Conservation (phyloP, 1,284 basidiomycete genomes). For the Puccinia coronata region DNA sequence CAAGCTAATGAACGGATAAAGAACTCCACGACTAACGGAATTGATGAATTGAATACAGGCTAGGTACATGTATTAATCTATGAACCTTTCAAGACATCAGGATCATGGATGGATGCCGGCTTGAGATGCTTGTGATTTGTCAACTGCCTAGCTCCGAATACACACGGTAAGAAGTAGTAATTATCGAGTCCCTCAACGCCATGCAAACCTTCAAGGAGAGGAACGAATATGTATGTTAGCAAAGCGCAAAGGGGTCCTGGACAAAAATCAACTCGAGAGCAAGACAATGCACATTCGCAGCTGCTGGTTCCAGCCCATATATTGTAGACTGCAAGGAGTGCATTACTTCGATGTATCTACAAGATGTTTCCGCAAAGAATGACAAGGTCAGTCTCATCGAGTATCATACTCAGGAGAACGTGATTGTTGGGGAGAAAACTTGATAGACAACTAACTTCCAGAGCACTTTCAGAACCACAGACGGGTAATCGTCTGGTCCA, state of each 20-base stretch:
- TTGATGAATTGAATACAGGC: constrained; percentile 97
- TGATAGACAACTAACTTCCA: constrained; percentile 69
- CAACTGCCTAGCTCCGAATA: constrained; percentile 83
- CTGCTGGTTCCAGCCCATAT: constrained; percentile 97
- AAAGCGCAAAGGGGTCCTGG: neutral
- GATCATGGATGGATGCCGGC: constrained; percentile 88
- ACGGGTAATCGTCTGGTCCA: constrained; percentile 69
- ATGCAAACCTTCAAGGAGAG: constrained; percentile 66
- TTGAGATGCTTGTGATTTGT: constrained; percentile 85
- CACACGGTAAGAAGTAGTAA: constrained; percentile 93
- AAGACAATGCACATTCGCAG: constrained; percentile 61
- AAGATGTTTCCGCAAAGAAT: neutral
- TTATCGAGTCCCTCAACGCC: constrained; percentile 99
- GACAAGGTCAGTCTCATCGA: neutral
- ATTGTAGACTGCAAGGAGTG: constrained; percentile 83
- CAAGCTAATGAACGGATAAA: neutral
- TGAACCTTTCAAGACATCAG: constrained; percentile 91
- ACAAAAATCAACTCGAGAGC: neutral
- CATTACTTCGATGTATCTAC: constrained; percentile 84
- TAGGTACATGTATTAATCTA: constrained; percentile 93
- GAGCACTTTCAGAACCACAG: constrained; percentile 81
- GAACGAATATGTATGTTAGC: neutral
- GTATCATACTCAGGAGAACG: constrained; percentile 32
- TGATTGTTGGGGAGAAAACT: neutral
- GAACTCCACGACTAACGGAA: constrained; percentile 65